phyloP scores from a whole-genome alignment of 1,139 yeast genomes.

The Geotrichum siamense region DNA sequence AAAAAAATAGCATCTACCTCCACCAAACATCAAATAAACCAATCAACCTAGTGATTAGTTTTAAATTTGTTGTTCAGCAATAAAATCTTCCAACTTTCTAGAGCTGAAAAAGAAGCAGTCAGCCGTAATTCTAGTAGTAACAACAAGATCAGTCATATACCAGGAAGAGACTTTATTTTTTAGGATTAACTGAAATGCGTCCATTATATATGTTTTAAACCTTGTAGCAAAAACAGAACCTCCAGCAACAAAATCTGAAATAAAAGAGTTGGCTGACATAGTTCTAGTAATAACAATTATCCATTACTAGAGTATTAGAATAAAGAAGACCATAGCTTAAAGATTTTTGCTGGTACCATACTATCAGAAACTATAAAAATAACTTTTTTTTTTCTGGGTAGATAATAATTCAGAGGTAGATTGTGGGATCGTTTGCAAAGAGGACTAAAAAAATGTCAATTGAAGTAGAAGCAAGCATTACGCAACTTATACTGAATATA shows the following conservation, averaged over 20 bases:
- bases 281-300: constrained; percentile 76
- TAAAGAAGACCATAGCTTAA: constrained; percentile 48
- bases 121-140: constrained; percentile 74
- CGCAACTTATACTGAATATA: no score
- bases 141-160: constrained; percentile 75
- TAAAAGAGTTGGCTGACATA: constrained; percentile 57
- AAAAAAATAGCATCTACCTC: constrained; percentile 83
- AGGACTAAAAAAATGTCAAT: no score
- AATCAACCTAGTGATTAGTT: constrained; percentile 65
- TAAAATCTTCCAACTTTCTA: constrained; percentile 70
- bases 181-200: constrained; percentile 68
- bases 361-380: constrained; percentile 89
- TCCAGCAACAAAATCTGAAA: constrained; percentile 92
- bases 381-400: constrained; percentile 45
- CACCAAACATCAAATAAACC: constrained; percentile 81
- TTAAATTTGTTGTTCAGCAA: constrained; percentile 81
- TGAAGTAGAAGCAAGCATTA: no score
- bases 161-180: constrained; percentile 51
- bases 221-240: constrained; percentile 87
- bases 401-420: no score
- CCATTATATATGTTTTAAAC: constrained; percentile 72
- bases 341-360: constrained; percentile 82
- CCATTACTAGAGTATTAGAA: constrained; percentile 52
- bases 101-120: constrained; percentile 83
- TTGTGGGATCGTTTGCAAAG: no score